Evolutionary conservation across 805 yeast species (phyloP).

Genomic region (Monosporozyma aerobia): DNA sequence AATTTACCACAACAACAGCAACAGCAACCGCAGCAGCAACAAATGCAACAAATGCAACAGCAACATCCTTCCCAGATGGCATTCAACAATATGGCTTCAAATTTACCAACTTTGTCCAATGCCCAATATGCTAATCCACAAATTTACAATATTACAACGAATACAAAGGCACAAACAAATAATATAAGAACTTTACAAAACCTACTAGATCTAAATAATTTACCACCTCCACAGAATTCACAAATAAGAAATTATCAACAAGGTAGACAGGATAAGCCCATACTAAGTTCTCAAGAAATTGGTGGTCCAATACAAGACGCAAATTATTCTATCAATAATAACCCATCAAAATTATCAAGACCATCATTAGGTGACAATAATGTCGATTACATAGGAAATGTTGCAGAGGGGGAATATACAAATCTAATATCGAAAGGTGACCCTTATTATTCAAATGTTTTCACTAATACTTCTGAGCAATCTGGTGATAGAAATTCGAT

Average conservation of each 20-base stretch:
- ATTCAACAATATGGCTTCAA: not conserved
- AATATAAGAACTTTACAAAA: not conserved
- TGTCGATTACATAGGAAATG: not conserved
- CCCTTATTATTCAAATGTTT: not conserved
- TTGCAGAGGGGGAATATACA: not conserved
- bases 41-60: not conserved
- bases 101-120: not conserved
- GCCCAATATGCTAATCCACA: not conserved
- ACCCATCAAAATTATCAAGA: not conserved
- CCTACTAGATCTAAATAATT: not conserved
- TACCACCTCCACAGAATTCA: not conserved
- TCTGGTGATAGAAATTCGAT: not conserved
- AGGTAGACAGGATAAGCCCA: not conserved
- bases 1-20: not conserved
- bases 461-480: not conserved
- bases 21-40: conserved; percentile 2
- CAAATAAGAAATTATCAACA: not conserved
- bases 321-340: not conserved
- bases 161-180: not conserved
- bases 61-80: not conserved
- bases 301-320: not conserved
- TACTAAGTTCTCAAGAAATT: not conserved
- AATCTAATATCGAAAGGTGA: not conserved
- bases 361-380: not conserved
- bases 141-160: not conserved